Evolutionary conservation across 495 filamentous ascomycete genomes (phyloP), one percentile per base, ranked within the genome.

Genomic region (Penicillium crystallinum): DNA sequence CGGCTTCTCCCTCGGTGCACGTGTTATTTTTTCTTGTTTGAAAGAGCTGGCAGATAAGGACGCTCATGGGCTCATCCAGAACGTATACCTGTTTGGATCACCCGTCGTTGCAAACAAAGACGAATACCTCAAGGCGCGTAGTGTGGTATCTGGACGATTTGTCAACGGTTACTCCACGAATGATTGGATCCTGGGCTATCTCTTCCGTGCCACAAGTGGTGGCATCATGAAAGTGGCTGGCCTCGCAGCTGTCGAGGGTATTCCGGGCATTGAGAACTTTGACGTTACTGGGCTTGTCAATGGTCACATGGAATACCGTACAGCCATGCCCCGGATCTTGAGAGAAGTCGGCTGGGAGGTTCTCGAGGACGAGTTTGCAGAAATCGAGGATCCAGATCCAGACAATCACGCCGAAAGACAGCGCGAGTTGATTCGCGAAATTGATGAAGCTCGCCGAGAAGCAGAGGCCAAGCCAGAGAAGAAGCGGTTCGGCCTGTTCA

Each of bases 101-200:
- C 93, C 93, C 7, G 77, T 96, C 15, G 92, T 99, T 12, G 89
- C 90, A 11, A 96, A 89, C 64, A 87, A 83, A 51, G 93, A 97
- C 52, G 95, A 99, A 51, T 97, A 91, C 64, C 63, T 91, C 17
- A 85, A 81, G 54, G 88, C 85, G 8, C 81, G 88, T 34, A 81
- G 84, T 27, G 88, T 95, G 6, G 88, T 99, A 1, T 79, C 88
- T 9, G 93, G 95, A 5, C 79, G 91, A 31, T 97, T 96, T 57
- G 85, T 99, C 42, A 99, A 96, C 64, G 93, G 91, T 6, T 97
- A 95, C 69, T 85, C 92, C 37, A 86, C 80, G 17, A 95, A 92
- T 61, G 93, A 99, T 67, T 99, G 95, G 93, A 97, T 99, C 62
- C 69, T 99, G 27, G 91, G 93, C 4, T 99, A 99, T 61, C 80